phyloP scores from a whole-genome alignment of 805 yeast genomes.

The Saccharomycopsis babjevae region DNA sequence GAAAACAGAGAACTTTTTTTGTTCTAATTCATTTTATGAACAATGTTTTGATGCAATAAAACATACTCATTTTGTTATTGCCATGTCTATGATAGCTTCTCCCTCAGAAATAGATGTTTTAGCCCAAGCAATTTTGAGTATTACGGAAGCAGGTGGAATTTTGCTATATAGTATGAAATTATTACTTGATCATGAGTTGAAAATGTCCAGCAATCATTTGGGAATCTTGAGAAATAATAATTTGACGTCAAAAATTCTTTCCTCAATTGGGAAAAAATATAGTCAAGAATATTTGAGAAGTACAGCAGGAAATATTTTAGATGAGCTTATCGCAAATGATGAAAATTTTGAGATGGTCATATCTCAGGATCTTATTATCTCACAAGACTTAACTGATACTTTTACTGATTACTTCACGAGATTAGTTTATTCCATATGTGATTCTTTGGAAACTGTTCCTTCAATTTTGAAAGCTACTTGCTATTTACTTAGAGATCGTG shows the following conservation, averaged over 20 bases:
- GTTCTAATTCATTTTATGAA: not conserved
- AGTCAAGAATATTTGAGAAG: constrained; percentile 48
- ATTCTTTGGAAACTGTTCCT: constrained; percentile 52
- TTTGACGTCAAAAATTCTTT: constrained; percentile 67
- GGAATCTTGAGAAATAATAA: constrained; percentile 57
- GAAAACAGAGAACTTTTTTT: not conserved
- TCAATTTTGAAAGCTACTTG: constrained; percentile 64
- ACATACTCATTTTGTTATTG: constrained; percentile 34
- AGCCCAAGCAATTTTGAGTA: constrained; percentile 3
- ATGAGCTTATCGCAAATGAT: constrained; percentile 36
- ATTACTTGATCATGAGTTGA: constrained; percentile 9
- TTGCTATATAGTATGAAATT: not conserved
- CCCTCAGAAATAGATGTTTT: constrained; percentile 10
- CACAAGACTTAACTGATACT: constrained; percentile 30
- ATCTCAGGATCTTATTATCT: constrained; percentile 27
- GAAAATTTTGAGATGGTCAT: constrained; percentile 53
- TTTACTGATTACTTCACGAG: constrained; percentile 48
- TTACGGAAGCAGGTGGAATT: constrained; percentile 4
- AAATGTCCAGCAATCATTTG: constrained; percentile 27
- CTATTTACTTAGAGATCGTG: constrained; percentile 56
- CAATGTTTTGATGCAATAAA: constrained; percentile 2
- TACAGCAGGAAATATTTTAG: constrained; percentile 47
- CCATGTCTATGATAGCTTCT: constrained; percentile 20
- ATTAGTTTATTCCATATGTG: constrained; percentile 49
- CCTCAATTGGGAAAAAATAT: constrained; percentile 57